These are phyloP conservation scores for Solanum lycopersicoides DNA, from an alignment of 257 asterid genomes.

Conservation along the genomic window DNA sequence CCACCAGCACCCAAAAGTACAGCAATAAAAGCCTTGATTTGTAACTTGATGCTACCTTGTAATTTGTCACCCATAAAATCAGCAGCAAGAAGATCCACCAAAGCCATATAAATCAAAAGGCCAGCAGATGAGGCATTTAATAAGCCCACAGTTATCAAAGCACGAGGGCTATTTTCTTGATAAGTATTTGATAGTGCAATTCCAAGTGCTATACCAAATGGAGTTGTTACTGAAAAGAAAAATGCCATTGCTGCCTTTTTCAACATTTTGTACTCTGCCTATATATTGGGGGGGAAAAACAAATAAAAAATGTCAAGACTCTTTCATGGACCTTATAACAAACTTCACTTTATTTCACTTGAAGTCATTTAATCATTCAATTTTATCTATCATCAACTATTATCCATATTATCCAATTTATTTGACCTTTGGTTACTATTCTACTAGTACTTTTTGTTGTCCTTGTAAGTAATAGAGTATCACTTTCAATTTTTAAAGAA, in stretches of 20 bases:
- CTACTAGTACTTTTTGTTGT: neutral
- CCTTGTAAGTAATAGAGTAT: neutral
- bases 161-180: constrained; percentile 22
- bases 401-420: neutral
- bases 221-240: constrained; percentile 33
- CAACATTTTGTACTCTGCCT: constrained; percentile 21
- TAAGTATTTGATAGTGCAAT: constrained; percentile 18
- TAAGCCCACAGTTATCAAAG: constrained; percentile 22
- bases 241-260: constrained; percentile 26
- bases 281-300: neutral
- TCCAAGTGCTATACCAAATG: constrained; percentile 35
- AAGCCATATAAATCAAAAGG: constrained; percentile 37
- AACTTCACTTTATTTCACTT: neutral
- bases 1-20: constrained; percentile 31
- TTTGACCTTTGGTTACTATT: neutral
- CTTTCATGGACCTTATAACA: neutral
- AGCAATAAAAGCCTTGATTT: constrained; percentile 14
- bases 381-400: neutral
- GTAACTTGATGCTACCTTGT: constrained; percentile 23
- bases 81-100: constrained; percentile 32
- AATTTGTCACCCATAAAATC: constrained; percentile 35
- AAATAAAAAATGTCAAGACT: neutral
- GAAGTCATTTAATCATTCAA: neutral
- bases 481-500: neutral
- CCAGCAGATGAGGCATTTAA: constrained; percentile 32